phyloP scores from a whole-genome alignment of 805 yeast species.

The Ogataea polymorpha region DNA sequence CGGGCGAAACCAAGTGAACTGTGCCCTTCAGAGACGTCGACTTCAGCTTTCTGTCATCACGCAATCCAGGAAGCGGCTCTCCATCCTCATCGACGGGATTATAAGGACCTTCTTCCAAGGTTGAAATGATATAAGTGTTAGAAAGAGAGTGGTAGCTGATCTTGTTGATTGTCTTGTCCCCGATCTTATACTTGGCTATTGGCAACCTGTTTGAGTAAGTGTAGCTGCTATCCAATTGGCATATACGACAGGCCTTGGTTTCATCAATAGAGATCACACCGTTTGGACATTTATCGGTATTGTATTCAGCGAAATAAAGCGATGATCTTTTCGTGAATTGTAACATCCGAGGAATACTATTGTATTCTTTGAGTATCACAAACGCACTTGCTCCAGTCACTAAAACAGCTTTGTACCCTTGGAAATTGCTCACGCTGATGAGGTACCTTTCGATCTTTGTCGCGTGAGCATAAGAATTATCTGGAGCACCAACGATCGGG shows the following conservation, averaged over 20 bases:
- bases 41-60: constrained; percentile 41
- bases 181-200: constrained; percentile 47
- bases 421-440: constrained; percentile 54
- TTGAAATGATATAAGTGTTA: constrained; percentile 59
- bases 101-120: constrained; percentile 56
- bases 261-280: constrained; percentile 74
- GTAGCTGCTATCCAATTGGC: constrained; percentile 42
- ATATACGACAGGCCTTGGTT: constrained; percentile 62
- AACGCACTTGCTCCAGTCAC: constrained; percentile 75
- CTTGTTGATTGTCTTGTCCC: constrained; percentile 56
- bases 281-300: constrained; percentile 32
- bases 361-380: constrained; percentile 60
- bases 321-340: constrained; percentile 63
- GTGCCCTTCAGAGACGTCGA: constrained; percentile 60
- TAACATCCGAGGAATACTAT: constrained; percentile 61
- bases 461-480: constrained; percentile 68
- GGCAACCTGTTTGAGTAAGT: constrained; percentile 64
- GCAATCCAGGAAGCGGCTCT: constrained; percentile 54
- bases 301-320: constrained; percentile 62
- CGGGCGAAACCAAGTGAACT: constrained; percentile 66
- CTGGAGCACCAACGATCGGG: constrained; percentile 73
- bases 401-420: constrained; percentile 58
- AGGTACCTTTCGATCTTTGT: constrained; percentile 67
- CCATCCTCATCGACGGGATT: constrained; percentile 74
- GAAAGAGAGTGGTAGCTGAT: constrained; percentile 69